A percentile compares a stretch with the other conserved stretches of the same genome.
phyloP scores from a whole-genome alignment of 2,329 filamentous ascomycete genomes.

The Diplodia sapinea region DNA sequence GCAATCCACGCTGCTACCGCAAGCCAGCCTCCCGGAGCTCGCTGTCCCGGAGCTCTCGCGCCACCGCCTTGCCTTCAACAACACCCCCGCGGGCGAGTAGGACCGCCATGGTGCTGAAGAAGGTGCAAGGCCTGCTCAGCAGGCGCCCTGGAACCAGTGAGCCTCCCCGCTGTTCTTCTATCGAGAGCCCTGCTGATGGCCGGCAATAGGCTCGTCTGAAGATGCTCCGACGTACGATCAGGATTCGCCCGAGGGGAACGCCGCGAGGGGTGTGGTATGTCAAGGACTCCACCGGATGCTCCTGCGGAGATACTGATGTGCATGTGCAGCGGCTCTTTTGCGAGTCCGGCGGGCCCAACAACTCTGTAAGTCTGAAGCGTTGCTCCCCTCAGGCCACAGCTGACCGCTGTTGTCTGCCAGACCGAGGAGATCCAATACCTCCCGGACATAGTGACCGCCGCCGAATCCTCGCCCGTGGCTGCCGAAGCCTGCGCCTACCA shows the following conservation, averaged over 20 bases:
- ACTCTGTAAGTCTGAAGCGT: slow-evolving; percentile 44
- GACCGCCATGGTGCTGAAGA: slow-evolving; percentile 47
- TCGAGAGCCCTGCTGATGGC: slow-evolving; percentile 31
- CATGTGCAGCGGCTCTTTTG: slow-evolving; percentile 74
- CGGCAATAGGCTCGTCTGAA: slow-evolving; percentile 24
- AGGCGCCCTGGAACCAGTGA: slow-evolving; percentile 40
- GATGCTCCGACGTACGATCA: slow-evolving; percentile 40
- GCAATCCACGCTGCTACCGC: neutral
- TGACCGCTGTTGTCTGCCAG: slow-evolving; percentile 49
- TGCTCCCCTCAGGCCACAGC: neutral
- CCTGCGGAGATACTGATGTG: neutral
- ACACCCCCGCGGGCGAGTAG: slow-evolving; percentile 27
- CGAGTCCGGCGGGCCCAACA: slow-evolving; percentile 68
- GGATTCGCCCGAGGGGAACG: slow-evolving; percentile 71
- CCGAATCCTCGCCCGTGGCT: slow-evolving; percentile 87
- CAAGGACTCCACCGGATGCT: slow-evolving; percentile 33
- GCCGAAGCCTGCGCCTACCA: slow-evolving; percentile 79
- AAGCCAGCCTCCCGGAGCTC: neutral
- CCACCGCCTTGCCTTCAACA: neutral
- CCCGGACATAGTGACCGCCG: slow-evolving; percentile 90
- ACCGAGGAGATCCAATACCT: slow-evolving; percentile 92
- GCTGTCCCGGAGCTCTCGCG: neutral
- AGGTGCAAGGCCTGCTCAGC: slow-evolving; percentile 42
- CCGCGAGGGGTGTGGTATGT: slow-evolving; percentile 61
- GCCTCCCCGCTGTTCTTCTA: slow-evolving; percentile 22